Base-by-base conservation (phyloP, 164 flowering plant species). In the Macadamia integrifolia region DNA sequence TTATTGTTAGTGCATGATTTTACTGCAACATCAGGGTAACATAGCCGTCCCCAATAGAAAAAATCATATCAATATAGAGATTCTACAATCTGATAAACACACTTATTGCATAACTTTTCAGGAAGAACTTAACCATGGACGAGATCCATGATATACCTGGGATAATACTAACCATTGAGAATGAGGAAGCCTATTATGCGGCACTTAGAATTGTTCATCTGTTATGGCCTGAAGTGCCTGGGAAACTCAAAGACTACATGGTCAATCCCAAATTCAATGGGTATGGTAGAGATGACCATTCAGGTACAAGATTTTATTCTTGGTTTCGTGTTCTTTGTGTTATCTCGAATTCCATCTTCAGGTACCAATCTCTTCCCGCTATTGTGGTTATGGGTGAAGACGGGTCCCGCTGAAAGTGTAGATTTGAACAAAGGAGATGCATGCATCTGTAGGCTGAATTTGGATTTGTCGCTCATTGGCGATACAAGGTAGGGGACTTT, bases 401-500 rank as follows among this genome's bases (percentile, higher is more conserved):
- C 64, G 82, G 67, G 79, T 77, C 18, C 97, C 97, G 1, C 83
- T 94, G 46, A 97, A 94, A 80, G 93, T 94, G 72, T 98, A 94
- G 72, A 94, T 94, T 60, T 89, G 99, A 58, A 90, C 97, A 30
- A 84, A 78, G 72, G 92, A 90, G 69, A 94, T 94, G 99, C 23
- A 23, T 23, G 23, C 97, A 94, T 76, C 70, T 83, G 60, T 93
- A 92, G 63, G 97, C 99, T 6, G 99, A 94, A 77, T 87, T 79
- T 83, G 99, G 99, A 60, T 83, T 94, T 80, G 99, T 97, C 23
- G 95, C 99, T 62, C 99, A 94, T 67, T 94, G 99, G 99, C 88
- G 93, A 70, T 94, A 94, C 81, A 94, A 94, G 76, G 99, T 92
- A 75, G 88, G 91, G 64, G 97, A 86, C 62, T 76, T 87, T 65